Evolutionary conservation across 2,329 filamentous ascomycete genomes (phyloP).

Genomic region (Davidsoniella neocaledoniae): DNA sequence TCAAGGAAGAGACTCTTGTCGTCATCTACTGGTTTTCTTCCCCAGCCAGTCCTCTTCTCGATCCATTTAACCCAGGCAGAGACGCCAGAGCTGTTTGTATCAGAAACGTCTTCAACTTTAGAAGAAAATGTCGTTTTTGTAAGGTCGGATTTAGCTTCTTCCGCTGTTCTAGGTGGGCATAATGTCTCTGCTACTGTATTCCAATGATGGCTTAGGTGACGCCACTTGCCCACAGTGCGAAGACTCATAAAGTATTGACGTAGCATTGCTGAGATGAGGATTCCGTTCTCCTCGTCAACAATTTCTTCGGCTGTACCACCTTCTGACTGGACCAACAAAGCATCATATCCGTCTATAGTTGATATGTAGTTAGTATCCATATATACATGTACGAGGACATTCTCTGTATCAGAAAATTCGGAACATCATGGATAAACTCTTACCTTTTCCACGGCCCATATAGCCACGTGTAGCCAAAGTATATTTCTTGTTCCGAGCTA

Average conservation of each 20-base stretch:
- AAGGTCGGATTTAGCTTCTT: too few relatives aligned
- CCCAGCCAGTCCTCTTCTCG: constrained; percentile 2
- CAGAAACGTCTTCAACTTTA: neutral
- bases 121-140: too few relatives aligned
- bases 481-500: constrained; percentile 50
- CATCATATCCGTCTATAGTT: constrained; percentile 52
- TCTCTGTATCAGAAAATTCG: too few relatives aligned
- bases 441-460: constrained; percentile 65
- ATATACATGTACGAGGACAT: too few relatives aligned
- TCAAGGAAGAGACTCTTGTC: constrained; percentile 1
- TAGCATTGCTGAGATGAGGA: constrained; percentile 71
- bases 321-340: constrained; percentile 57
- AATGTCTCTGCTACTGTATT: constrained; percentile 38
- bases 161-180: constrained; percentile 3
- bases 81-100: neutral
- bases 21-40: constrained; percentile 9
- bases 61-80: constrained; percentile 11
- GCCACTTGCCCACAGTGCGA: constrained; percentile 67
- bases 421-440: neutral
- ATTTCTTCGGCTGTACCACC: constrained; percentile 64
- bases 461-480: constrained; percentile 68
- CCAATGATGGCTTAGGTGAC: constrained; percentile 56
- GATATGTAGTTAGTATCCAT: constrained; percentile 2
- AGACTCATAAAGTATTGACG: constrained; percentile 84
- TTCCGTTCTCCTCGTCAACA: constrained; percentile 71